These are phyloP conservation scores for Neospora caninum DNA, from an alignment of 169 alveolate genomes.

Conservation along the genomic window DNA sequence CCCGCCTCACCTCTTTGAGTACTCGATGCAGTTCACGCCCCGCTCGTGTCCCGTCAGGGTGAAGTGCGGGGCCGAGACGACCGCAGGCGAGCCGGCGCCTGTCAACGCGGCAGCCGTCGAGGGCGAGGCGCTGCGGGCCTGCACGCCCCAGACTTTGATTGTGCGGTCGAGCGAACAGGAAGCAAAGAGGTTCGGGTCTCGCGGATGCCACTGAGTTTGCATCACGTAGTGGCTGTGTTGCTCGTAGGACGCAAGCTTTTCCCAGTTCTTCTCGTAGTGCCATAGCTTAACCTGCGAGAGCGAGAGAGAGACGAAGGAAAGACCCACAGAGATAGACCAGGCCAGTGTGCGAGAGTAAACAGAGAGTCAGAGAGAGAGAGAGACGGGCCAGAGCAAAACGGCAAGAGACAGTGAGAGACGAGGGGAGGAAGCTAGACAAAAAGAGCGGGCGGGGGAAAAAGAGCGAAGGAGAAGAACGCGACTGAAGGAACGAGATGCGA, in stretches of 20 bases:
- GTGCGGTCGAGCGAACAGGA: constrained; percentile 74
- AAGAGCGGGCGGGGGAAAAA: background rate
- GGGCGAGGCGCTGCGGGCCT: background rate
- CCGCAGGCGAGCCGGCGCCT: constrained; percentile 60
- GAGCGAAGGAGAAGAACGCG: background rate
- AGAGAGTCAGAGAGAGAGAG: background rate
- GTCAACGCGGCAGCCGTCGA: background rate
- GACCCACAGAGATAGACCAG: background rate
- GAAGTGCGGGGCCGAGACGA: constrained; percentile 91
- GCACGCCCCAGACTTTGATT: constrained; percentile 90
- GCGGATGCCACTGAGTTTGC: constrained; percentile 97
- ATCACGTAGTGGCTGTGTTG: constrained; percentile 98
- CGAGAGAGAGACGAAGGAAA: background rate
- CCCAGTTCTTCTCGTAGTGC: constrained; percentile 97
- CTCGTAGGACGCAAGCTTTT: constrained; percentile 91
- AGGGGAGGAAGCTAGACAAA: background rate
- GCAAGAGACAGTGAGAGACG: constrained; percentile 26
- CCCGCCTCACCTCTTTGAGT: constrained; percentile 71
- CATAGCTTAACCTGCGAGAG: constrained; percentile 87
- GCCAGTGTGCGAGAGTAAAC: background rate
- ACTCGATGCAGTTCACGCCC: constrained; percentile 98
- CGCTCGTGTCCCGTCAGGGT: constrained; percentile 96
- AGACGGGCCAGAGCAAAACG: constrained; percentile 8
- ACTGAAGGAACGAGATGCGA: background rate
- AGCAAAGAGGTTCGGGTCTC: constrained; percentile 96